Percentiles rank a stretch among this genome's conserved stretches.
Evolutionary conservation across 305 asterid species (phyloP).

Genomic region (Rubia tinctorum): DNA sequence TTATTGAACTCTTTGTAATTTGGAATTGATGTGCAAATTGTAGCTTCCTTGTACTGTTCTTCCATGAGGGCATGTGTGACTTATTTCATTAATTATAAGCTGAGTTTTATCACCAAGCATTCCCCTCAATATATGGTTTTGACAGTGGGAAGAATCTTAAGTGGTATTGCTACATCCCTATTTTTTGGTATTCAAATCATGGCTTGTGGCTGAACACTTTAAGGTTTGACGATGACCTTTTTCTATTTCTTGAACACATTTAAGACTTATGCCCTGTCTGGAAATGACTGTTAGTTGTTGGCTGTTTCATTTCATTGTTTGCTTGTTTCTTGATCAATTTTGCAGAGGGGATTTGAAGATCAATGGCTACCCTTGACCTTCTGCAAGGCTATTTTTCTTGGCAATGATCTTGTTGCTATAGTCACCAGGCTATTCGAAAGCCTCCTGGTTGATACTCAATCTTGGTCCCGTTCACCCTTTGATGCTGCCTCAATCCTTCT

Average conservation of each 20-base stretch:
- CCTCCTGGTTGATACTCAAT: slow-evolving; percentile 70
- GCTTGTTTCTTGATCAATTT: slow-evolving; percentile 10
- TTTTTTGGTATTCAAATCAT: slow-evolving; percentile 90
- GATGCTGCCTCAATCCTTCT: slow-evolving; percentile 88
- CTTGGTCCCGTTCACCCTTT: slow-evolving; percentile 97
- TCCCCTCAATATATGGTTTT: slow-evolving; percentile 88
- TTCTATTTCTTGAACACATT: neutral
- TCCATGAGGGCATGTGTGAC: slow-evolving; percentile 94
- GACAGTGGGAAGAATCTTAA: slow-evolving; percentile 94
- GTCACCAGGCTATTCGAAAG: slow-evolving; percentile 86
- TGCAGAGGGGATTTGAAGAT: slow-evolving; percentile 88
- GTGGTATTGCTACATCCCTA: slow-evolving; percentile 96
- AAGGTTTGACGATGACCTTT: slow-evolving; percentile 29
- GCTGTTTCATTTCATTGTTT: slow-evolving; percentile 11
- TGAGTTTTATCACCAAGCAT: slow-evolving; percentile 95
- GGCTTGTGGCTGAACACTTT: too few relatives aligned
- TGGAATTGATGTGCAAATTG: too few relatives aligned
- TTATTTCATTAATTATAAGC: slow-evolving; percentile 85
- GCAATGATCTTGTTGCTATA: slow-evolving; percentile 96
- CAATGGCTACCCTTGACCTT: slow-evolving; percentile 97
- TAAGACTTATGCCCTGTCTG: neutral
- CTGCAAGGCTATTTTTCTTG: slow-evolving; percentile 95
- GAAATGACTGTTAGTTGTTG: too few relatives aligned
- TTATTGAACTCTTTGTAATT: too few relatives aligned
- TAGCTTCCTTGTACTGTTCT: too few relatives aligned